Base-by-base conservation (phyloP, 345 rosid species). In the Sonneratia alba region DNA sequence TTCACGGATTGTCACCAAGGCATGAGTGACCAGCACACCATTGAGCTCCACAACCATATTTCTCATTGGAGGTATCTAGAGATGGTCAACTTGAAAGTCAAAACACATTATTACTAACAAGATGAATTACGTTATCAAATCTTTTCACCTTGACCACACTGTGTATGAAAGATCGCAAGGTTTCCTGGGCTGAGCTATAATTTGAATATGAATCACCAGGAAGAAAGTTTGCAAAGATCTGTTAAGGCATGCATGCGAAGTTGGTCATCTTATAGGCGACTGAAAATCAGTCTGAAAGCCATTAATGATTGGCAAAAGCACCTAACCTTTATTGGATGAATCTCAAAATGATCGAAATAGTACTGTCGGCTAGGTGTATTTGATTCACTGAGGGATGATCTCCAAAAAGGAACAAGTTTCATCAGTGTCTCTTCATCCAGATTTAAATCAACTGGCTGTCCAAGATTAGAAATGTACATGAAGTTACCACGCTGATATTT, bases 341-440 rank as follows among this genome's bases (percentile, higher is more conserved):
- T 85, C 85, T 91, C 98, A 85, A 93, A 89, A 84, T 91, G 83
- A 78, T 93, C 96, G 77, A 94, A 91, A 83, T 94, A 91, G 76
- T 83, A 89, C 76, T 84, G 96, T 79, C 69, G 88, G 85, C 95
- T 88, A 63, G 81, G 85, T 75, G 87, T 81, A 70, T 63, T 87
- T 55, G 96, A 80, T 73, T 84, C 83, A 72, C 92, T 87, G 61
- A 89, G 91, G 75, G 97, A 91, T 69, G 87, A 77, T 81, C 98
- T 88, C 92, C 90, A 93, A 79, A 93, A 91, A 75, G 96, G 78
- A 76, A 87, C 95, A 74, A 88, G 68, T 86, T 84, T 91, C 96
- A 89, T 87, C 57, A 94, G 77, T 67, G 96, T 87, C 85, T 88
- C 97, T 84, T 91, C 98, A 70, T 94, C 98, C 69, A 91, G 77